These are phyloP conservation scores for Mariannaea elegans DNA, from an alignment of 2,329 filamentous ascomycete species.

Conservation along the genomic window DNA sequence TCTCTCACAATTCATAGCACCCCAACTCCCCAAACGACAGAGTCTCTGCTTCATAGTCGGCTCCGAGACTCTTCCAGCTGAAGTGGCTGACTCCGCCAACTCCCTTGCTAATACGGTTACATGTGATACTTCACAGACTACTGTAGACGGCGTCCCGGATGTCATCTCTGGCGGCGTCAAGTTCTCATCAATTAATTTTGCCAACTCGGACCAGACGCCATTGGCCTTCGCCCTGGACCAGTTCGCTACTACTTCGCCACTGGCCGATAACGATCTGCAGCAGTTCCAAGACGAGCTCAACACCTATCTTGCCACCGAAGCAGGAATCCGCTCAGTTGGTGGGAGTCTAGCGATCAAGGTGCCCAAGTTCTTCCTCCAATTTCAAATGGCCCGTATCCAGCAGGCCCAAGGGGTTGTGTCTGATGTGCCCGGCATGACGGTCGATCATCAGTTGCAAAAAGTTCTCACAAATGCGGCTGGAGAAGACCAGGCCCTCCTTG, in stretches of 20 bases:
- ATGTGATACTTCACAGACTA: constrained; percentile 57
- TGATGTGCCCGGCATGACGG: constrained; percentile 58
- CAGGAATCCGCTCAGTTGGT: constrained; percentile 62
- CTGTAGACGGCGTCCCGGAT: constrained; percentile 64
- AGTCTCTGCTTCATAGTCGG: constrained; percentile 65
- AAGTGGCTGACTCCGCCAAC: constrained; percentile 55
- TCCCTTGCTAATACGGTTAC: constrained; percentile 56
- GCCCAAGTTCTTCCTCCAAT: constrained; percentile 69
- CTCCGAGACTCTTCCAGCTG: constrained; percentile 57
- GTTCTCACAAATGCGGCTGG: constrained; percentile 63
- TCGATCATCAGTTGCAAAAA: constrained; percentile 66
- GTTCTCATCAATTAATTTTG: constrained; percentile 67
- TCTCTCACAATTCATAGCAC: constrained; percentile 11
- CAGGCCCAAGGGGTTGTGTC: constrained; percentile 66
- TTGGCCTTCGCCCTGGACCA: constrained; percentile 62
- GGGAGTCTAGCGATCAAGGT: constrained; percentile 66
- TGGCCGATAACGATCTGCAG: constrained; percentile 59
- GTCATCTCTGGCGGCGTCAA: constrained; percentile 59
- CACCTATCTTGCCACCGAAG: constrained; percentile 68
- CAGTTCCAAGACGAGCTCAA: constrained; percentile 63
- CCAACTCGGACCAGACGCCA: constrained; percentile 55
- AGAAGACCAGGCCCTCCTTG: constrained; percentile 57
- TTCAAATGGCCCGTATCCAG: constrained; percentile 67
- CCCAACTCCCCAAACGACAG: constrained; percentile 39
- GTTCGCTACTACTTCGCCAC: constrained; percentile 61